Evolutionary conservation across 2,329 filamentous ascomycete species (phyloP), one percentile per base, ranked within the genome.

Genomic region (Scedosporium minutisporum): DNA sequence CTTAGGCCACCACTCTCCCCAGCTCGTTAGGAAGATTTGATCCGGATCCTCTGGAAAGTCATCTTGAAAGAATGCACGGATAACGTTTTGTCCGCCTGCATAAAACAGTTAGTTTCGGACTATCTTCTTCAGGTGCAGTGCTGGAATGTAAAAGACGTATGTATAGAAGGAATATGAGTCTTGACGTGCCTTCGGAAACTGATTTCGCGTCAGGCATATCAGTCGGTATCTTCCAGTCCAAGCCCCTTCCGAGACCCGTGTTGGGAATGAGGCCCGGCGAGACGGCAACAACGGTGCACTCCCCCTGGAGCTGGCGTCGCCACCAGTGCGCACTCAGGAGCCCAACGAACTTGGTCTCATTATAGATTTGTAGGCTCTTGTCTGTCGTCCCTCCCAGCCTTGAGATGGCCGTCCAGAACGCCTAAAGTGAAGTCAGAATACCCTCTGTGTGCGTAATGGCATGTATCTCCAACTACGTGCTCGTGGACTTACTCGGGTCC

Each of bases 1-100:
- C 68, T 76, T 80, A 14, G 72, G 67, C 80, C 80, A 83, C 80
- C 80, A 84, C 71, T 83, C 80, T 1, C 81, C 81, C 80, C 80
- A 82, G 66, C 80, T 82, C 0, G 80, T 82, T 57, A 84, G 66
- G 68, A 83, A 83, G 62, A 83, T 80, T 60, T 76, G 75, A 18
- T 83, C 77, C 0, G 76, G 77, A 42, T 84, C 80, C 27, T 78
- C 74, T 1, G 81, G 81, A 48, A 83, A 72, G 65, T 82, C 79
- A 18, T 74, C 71, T 2, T 74, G 68, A 0, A 72, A 75, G 27
- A 82, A 73, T 0, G 80, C 80, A 1, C 70, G 68, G 16, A 80
- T 70, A 1, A 83, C 72, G 63, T 72, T 82, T 18, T 70, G 66
- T 0, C 78, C 80, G 10, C 80, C 80, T 81, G 38, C 29, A 51